Base-by-base conservation (phyloP, 768 basidiomycete genomes). In the Kwoniella mangroviensis region DNA sequence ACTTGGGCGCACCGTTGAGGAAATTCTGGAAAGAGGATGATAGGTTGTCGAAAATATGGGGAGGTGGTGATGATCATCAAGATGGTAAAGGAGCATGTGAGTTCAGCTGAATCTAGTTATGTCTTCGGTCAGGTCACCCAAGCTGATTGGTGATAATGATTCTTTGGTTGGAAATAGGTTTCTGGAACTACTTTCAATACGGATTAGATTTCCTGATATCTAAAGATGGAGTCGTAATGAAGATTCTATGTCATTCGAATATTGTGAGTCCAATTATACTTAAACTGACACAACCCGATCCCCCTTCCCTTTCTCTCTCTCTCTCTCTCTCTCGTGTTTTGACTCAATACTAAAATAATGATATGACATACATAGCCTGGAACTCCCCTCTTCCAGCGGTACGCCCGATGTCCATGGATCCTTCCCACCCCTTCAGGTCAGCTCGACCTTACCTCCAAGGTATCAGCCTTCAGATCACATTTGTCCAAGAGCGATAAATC, bases 391-490 rank as follows among this genome's bases (percentile, higher is more conserved):
- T 97, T 97, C 78, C 94, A 97, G 79, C 86, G 90, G 13, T 94
- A 95, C 80, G 92, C 94, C 77, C 90, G 93, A 43, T 96, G 94
- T 82, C 91, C 90, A 52, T 97, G 94, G 94, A 89, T 91, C 78
- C 87, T 97, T 34, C 42, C 65, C 12, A 59, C 66, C 15, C n/a
- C 73, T 13, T 63, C 71, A 17, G 55, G 65, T 15, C 56, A 63
- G 9, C 69, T 75, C 12, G 55, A 68, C 41, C 67, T 55, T 11
- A 61, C 68, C 22, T 72, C 74, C 45, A 68, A 74, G 15, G 13
- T 70, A 45, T 67, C 66, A 11, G 11, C 68, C 5, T 76, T 80
- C 66, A 59, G 59, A 51, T n/a, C 68, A 17, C 59, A 67, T 42
- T 65, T 74, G 28, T 43, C 51, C 12, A 40, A 65, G 21, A 63